Evolutionary conservation across 2,329 filamentous ascomycete species (phyloP).

Genomic region (Domatiomyces catenatus): DNA sequence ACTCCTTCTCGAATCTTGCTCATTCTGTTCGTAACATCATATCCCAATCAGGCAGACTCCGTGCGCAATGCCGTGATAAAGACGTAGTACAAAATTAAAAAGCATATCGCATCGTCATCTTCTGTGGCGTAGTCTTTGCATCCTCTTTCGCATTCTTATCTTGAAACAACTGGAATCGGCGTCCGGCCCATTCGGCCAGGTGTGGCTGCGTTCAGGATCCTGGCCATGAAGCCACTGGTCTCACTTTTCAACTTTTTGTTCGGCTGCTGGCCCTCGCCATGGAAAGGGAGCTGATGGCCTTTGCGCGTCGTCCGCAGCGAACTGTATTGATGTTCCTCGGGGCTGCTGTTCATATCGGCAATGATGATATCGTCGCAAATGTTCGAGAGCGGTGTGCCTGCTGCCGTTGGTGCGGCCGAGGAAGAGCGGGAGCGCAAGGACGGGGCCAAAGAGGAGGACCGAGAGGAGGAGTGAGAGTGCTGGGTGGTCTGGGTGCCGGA

Average conservation of each 20-base stretch:
- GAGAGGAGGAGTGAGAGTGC: conserved; percentile 27
- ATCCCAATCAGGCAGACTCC: background rate
- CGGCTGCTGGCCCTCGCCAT: conserved; percentile 22
- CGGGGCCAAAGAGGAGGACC: conserved; percentile 29
- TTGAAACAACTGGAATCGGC: conserved; percentile 8
- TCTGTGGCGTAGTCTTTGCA: background rate
- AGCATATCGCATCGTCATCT: background rate
- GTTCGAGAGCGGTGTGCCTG: conserved; percentile 29
- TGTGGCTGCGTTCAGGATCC: conserved; percentile 28
- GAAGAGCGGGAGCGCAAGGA: conserved; percentile 28
- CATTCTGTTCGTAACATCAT: background rate
- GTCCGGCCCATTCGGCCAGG: conserved; percentile 21
- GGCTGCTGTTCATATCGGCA: conserved; percentile 14
- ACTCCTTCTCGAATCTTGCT: background rate
- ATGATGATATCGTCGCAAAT: conserved; percentile 18
- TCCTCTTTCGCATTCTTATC: background rate
- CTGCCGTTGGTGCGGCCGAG: conserved; percentile 24
- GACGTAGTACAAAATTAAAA: background rate
- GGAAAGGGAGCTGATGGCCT: conserved; percentile 16
- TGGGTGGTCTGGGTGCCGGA: conserved; percentile 27
- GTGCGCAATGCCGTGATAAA: background rate
- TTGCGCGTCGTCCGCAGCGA: conserved; percentile 20
- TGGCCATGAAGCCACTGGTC: conserved; percentile 24
- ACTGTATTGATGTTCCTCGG: conserved; percentile 16
- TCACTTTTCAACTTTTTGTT: conserved; percentile 28